Base-by-base conservation (phyloP, 2,329 filamentous ascomycete species). In the Ascochyta koolunga region DNA sequence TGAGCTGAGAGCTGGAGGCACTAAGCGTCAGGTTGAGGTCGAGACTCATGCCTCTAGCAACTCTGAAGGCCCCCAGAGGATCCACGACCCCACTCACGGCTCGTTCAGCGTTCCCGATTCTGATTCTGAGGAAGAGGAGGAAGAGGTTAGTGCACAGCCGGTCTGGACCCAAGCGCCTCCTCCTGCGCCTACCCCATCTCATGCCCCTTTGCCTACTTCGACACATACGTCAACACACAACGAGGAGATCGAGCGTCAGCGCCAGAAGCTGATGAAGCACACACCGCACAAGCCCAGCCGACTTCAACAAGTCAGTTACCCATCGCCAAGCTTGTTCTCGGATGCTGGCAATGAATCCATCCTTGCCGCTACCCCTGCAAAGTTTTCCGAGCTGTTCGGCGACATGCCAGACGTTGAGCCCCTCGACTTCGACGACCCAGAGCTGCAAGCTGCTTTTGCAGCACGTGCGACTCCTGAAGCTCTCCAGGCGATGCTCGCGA, bases 151-250 rank as follows among this genome's bases (percentile, higher is more conserved):
- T 6, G 67, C 71, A 6, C 36, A 24, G 18, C 62, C 57, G 29
- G 53, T 67, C 25, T 73, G 68, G 68, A 73, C 70, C 1, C 70
- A 74, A 43, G 53, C 67, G 18, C 73, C 73, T 11, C 73, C 71
- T 7, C 71, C 72, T 2, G 62, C 72, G 21, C 72, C 73, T 9
- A 67, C 66, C 9, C 71, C 72, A 10, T 64, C 71, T 13, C 71
- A 75, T 48, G 68, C 68, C 11, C 64, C 68, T 2, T 58, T 74
- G 16, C 52, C 52, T 6, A n/a, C 15, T 19, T 9, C 42, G 13
- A 38, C 11, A 2, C 36, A 45, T 6, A n/a, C 15, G 16, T 9
- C 42, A n/a, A 38, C 11, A 2, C 36, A 45, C 19, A 37, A 38
- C 16, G 68, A 68, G 36, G 64, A 68, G 38, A 50, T 72, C 6